Conservation (phyloP, 116 monocot species). For the Zostera marina region DNA sequence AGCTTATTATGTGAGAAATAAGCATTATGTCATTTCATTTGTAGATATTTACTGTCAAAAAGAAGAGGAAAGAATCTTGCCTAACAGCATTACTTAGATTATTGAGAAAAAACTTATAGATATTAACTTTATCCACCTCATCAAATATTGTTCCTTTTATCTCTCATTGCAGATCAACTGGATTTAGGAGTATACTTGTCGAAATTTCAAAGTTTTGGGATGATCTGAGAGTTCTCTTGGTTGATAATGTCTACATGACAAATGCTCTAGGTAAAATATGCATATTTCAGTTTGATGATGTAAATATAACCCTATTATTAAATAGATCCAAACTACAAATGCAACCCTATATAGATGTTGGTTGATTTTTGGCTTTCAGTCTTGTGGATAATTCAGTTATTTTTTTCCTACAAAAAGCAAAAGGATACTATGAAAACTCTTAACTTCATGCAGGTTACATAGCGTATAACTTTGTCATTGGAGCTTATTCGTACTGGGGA, state of each 20-base stretch:
- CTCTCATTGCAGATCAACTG: slow-evolving; percentile 20
- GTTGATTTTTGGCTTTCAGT: too few relatives aligned
- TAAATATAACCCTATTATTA: background rate
- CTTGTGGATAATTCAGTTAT: background rate
- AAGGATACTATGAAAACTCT: too few relatives aligned
- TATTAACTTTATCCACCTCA: background rate
- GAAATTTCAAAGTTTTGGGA: slow-evolving; percentile 53
- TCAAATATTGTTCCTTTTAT: background rate
- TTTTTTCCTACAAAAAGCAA: background rate
- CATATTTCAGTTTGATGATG: background rate
- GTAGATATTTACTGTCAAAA: background rate
- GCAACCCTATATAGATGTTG: background rate
- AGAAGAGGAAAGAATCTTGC: too few relatives aligned
- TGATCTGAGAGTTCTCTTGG: slow-evolving; percentile 74
- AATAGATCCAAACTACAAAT: too few relatives aligned
- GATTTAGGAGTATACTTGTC: slow-evolving; percentile 13
- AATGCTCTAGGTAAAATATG: slow-evolving; percentile 67
- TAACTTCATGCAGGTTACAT: slow-evolving; percentile 55
- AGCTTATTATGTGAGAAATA: slow-evolving; percentile 1
- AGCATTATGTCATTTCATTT: background rate
- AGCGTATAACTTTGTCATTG: slow-evolving; percentile 95
- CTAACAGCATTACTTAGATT: too few relatives aligned
- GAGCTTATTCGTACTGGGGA: slow-evolving; percentile 99
- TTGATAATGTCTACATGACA: slow-evolving; percentile 65
- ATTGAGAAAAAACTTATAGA: background rate